Evolutionary conservation across 805 yeast species (phyloP), one percentile per base, ranked within the genome.

Genomic region (Hanseniaspora lachancei): DNA sequence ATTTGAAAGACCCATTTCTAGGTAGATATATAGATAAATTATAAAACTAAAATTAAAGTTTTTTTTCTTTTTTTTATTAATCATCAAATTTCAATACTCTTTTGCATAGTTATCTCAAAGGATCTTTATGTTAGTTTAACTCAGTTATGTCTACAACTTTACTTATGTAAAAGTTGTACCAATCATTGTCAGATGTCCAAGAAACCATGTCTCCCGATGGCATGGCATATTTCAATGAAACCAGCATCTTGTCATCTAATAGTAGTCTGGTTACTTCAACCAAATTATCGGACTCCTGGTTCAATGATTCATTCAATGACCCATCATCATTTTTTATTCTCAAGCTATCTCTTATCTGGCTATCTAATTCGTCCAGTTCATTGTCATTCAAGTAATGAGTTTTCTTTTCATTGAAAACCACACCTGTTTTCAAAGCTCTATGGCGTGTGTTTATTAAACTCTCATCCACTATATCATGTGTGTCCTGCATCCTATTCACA

Each of bases 191-290:
- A 24, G 34, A 40, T 18, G 52, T 46, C 52, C 52, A 54, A 13
- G 52, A 54, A n/a, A 54, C 52, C 57, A 47, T 47, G 20, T 47
- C 52, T 10, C 48, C 52, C 2, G 41, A 21, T 16, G 51, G 52
- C 52, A 54, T 54, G 3, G 44, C 38, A 42, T 39, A 54, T 24
- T 47, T 39, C 13, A 24, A 18, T 20, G 48, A 39, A 15, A 35
- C 27, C 5, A 53, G 16, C 13, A 53, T 3, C 27, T 41, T 53
- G 5, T 43, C 40, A 18, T 34, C 39, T 18, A 46, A 34, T 1
- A 46, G 6, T 5, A 46, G n/a, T 12, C 21, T 46, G 12, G 49
- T 34, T 4, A 46, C 49, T 46, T 46, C 49, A n/a, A 46, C 27
- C 15, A 46, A 20, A 6, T 46, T 46, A 46, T 46, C 49, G 1